Conservation (phyloP, 169 alveolate genomes). For the Cryptosporidium viatorum region DNA sequence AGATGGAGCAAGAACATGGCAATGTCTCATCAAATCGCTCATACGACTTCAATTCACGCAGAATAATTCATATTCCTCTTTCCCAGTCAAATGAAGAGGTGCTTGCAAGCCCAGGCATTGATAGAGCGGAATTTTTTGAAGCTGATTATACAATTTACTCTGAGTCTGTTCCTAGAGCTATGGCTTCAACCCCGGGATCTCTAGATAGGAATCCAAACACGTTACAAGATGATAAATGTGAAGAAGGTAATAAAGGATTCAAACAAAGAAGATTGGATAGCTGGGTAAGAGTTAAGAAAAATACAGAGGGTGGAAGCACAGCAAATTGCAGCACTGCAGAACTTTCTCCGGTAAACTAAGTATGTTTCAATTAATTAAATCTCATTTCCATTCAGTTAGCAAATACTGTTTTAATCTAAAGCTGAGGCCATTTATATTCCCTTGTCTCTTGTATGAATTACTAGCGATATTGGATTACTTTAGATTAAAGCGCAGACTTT, state of each 20-base stretch:
- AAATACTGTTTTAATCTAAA: neutral
- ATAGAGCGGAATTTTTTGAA: neutral
- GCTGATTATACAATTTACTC: neutral
- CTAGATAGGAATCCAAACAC: neutral
- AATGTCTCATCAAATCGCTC: constrained; percentile 2
- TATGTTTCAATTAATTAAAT: neutral
- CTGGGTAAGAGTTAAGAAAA: constrained; percentile 44
- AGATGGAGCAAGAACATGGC: neutral
- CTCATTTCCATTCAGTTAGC: neutral
- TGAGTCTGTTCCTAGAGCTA: neutral
- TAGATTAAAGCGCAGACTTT: neutral
- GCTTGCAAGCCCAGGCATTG: constrained; percentile 17
- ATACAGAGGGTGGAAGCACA: constrained; percentile 31
- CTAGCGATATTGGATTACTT: neutral
- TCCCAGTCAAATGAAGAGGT: constrained; percentile 74
- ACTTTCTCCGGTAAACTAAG: constrained; percentile 39
- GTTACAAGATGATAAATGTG: neutral
- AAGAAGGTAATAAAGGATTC: constrained; percentile 43
- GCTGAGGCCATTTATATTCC: neutral
- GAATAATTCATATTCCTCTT: constrained; percentile 68
- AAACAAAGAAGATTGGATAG: constrained; percentile 68
- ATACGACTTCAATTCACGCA: constrained; percentile 19
- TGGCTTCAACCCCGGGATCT: constrained; percentile 3
- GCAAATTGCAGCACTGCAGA: constrained; percentile 60
- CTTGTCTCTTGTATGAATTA: neutral